These are phyloP conservation scores for Russula abietina DNA, from an alignment of 768 basidiomycete genomes.

Conservation along the genomic window DNA sequence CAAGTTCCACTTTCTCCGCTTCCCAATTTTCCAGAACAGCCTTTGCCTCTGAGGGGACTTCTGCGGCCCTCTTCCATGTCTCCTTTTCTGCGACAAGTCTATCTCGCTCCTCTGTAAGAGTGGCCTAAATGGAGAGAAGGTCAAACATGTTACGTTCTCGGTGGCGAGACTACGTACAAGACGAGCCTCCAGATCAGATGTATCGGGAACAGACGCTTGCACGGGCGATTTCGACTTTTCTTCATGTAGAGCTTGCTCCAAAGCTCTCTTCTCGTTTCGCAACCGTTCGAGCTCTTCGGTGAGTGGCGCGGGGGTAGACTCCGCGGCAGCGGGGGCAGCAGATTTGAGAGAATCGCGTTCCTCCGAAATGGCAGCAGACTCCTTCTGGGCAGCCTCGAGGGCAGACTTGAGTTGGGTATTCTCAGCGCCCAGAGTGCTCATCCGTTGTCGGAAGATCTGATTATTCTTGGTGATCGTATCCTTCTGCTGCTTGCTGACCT, in stretches of 20 bases:
- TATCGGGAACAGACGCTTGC: slow-evolving; percentile 16
- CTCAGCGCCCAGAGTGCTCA: slow-evolving; percentile 18
- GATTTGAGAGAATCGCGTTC: slow-evolving; percentile 35
- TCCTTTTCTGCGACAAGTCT: slow-evolving; percentile 56
- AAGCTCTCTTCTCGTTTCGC: slow-evolving; percentile 32
- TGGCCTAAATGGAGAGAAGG: slow-evolving; percentile 34
- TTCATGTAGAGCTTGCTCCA: slow-evolving; percentile 38
- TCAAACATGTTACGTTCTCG: neutral
- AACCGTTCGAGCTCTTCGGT: slow-evolving; percentile 32
- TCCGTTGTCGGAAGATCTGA: slow-evolving; percentile 19
- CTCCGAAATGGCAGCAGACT: slow-evolving; percentile 26
- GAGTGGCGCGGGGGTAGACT: slow-evolving; percentile 7
- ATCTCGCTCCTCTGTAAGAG: slow-evolving; percentile 55
- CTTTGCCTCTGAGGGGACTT: slow-evolving; percentile 19
- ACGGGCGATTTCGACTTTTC: slow-evolving; percentile 31
- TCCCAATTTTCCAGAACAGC: slow-evolving; percentile 44
- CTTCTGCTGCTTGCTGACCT: slow-evolving; percentile 16
- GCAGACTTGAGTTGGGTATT: slow-evolving; percentile 20
- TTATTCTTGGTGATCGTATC: slow-evolving; percentile 21
- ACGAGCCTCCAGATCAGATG: slow-evolving; percentile 26
- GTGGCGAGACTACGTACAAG: slow-evolving; percentile 31
- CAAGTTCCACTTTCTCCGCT: slow-evolving; percentile 51
- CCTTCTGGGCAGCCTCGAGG: slow-evolving; percentile 26
- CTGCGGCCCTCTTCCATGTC: slow-evolving; percentile 33
- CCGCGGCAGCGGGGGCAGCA: slow-evolving; percentile 23